Conservation (phyloP, 163 green algal genomes). For the Botryococcus braunii region DNA sequence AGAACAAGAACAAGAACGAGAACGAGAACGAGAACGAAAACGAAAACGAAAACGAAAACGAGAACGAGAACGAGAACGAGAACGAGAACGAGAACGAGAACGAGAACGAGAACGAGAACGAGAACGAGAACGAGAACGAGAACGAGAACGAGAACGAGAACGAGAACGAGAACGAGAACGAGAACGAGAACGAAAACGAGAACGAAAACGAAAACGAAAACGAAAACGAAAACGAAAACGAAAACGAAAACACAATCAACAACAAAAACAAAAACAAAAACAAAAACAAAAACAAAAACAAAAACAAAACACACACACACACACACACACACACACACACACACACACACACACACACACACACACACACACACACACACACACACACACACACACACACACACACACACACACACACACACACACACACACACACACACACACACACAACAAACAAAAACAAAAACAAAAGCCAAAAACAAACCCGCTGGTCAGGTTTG, state of each 20-base stretch:
- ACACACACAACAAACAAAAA: constrained; percentile 7
- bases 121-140: background rate
- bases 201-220: background rate
- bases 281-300: constrained; percentile 4
- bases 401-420: background rate
- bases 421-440: background rate
- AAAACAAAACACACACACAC: background rate
- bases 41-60: background rate
- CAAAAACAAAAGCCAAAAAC: constrained; percentile 1
- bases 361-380: background rate
- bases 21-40: constrained; percentile 1
- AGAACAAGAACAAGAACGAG: constrained; percentile 4
- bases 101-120: background rate
- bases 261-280: constrained; percentile 6
- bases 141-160: background rate
- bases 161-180: background rate
- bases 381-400: background rate
- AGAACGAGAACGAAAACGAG: background rate
- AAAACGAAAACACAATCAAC: constrained; percentile 4
- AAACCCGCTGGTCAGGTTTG: no score
- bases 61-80: background rate
- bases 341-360: background rate
- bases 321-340: background rate
- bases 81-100: background rate
- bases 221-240: background rate